Percentiles rank a stretch among this genome's conserved stretches.
These are phyloP conservation scores for Plasmodium reichenowi DNA, from an alignment of 169 alveolate genomes.

Conservation along the genomic window DNA sequence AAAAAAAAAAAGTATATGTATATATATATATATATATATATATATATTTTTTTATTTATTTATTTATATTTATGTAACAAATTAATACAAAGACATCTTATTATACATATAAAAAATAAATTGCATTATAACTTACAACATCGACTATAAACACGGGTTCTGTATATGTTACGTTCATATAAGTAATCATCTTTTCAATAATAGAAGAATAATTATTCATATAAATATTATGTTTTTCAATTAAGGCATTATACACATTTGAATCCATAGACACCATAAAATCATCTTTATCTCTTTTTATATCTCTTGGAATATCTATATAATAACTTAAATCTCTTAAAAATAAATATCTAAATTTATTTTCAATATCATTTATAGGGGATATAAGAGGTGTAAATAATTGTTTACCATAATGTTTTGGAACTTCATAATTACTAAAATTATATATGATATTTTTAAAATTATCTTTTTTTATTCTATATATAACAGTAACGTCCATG, in stretches of 20 bases:
- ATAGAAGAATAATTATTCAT: constrained; percentile 8
- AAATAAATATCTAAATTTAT: constrained; percentile 40
- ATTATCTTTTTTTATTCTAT: constrained; percentile 25
- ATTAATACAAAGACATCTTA: not conserved
- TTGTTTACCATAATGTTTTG: not conserved
- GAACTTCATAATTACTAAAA: constrained; percentile 18
- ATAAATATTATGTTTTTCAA: constrained; percentile 16
- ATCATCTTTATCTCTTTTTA: constrained; percentile 17
- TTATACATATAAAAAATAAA: not conserved
- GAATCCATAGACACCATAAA: constrained; percentile 32
- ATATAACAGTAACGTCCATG: constrained; percentile 23
- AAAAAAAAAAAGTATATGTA: constrained; percentile 1
- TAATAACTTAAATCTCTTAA: constrained; percentile 47
- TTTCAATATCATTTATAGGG: constrained; percentile 22
- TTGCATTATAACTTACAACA: constrained; percentile 23
- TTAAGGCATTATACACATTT: constrained; percentile 17
- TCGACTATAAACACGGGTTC: constrained; percentile 30
- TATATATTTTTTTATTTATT: not conserved
- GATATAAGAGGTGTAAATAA: constrained; percentile 17
- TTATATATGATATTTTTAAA: constrained; percentile 48
- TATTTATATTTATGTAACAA: not conserved
- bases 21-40: not conserved
- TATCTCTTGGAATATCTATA: constrained; percentile 33
- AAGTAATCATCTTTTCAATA: constrained; percentile 25
- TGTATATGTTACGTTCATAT: constrained; percentile 15